A percentile compares a stretch with the other conserved stretches of the same genome.
These are phyloP conservation scores for Diplodia mutila DNA, from an alignment of 2,329 filamentous ascomycete genomes.

Conservation along the genomic window DNA sequence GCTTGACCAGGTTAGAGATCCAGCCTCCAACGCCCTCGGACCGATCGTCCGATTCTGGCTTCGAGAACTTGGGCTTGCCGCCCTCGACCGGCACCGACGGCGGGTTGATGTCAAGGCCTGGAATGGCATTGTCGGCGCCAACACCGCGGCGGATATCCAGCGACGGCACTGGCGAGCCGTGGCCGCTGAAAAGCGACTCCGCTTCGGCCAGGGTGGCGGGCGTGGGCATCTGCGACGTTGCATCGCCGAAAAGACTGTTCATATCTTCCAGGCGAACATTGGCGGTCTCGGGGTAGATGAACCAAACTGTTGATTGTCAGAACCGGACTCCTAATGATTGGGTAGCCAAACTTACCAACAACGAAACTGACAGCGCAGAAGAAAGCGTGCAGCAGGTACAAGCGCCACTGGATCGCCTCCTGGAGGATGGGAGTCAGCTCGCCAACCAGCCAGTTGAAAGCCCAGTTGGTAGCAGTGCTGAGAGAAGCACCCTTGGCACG, in stretches of 20 bases:
- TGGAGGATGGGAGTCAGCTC: slow-evolving; percentile 94
- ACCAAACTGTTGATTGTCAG: slow-evolving; percentile 71
- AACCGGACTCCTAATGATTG: background rate
- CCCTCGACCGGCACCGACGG: slow-evolving; percentile 63
- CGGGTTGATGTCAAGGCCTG: slow-evolving; percentile 79
- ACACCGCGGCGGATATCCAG: slow-evolving; percentile 66
- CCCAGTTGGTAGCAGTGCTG: slow-evolving; percentile 96
- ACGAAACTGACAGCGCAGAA: slow-evolving; percentile 96
- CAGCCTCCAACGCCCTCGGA: slow-evolving; percentile 67
- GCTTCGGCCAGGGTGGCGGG: slow-evolving; percentile 77
- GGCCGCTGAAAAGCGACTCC: slow-evolving; percentile 75
- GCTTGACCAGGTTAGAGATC: slow-evolving; percentile 69
- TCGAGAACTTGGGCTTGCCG: slow-evolving; percentile 52
- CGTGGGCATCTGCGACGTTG: slow-evolving; percentile 79
- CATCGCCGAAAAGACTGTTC: slow-evolving; percentile 92
- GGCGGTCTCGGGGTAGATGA: slow-evolving; percentile 95
- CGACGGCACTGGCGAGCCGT: slow-evolving; percentile 76
- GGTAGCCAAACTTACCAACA: slow-evolving; percentile 71
- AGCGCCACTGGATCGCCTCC: slow-evolving; percentile 87
- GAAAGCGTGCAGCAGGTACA: slow-evolving; percentile 95
- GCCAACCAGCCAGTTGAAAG: slow-evolving; percentile 96
- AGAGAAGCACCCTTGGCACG: slow-evolving; percentile 95
- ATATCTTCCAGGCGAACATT: slow-evolving; percentile 96
- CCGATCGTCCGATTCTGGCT: slow-evolving; percentile 32
- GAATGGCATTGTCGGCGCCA: slow-evolving; percentile 70